phyloP scores from a whole-genome alignment of 2,329 filamentous ascomycete species.

The Calonectria montana region DNA sequence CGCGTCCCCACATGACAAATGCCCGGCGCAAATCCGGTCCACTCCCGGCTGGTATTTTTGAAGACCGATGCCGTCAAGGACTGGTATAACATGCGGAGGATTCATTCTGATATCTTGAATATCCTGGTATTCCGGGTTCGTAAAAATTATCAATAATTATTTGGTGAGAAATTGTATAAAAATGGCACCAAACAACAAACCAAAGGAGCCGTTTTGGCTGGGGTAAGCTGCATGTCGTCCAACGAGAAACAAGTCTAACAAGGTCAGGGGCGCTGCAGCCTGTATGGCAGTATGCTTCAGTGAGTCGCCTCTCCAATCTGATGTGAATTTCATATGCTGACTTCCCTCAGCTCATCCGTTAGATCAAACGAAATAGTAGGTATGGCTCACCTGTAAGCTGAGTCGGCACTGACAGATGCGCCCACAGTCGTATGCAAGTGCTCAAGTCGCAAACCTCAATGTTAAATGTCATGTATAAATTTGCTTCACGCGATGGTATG shows the following conservation, averaged over 20 bases:
- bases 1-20: constrained; percentile 29
- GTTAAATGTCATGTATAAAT: constrained; percentile 51
- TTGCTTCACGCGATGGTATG: constrained; percentile 41
- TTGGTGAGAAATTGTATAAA: not conserved
- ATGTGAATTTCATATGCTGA: not conserved
- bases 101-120: not conserved
- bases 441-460: constrained; percentile 53
- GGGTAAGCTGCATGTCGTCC: constrained; percentile 46
- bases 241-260: not conserved
- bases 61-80: constrained; percentile 20
- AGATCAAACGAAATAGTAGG: constrained; percentile 59
- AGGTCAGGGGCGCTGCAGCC: constrained; percentile 53
- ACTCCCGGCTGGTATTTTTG: constrained; percentile 29
- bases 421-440: constrained; percentile 56
- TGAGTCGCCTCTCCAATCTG: constrained; percentile 38
- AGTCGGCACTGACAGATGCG: not conserved
- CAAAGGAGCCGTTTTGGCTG: constrained; percentile 57
- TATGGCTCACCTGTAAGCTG: not conserved
- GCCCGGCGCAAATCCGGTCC: constrained; percentile 22
- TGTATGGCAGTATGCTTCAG: constrained; percentile 60
- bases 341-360: constrained; percentile 53
- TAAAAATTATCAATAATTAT: not conserved
- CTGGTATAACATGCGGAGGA: constrained; percentile 24
- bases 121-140: not conserved
- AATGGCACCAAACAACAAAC: constrained; percentile 35